A percentile compares a stretch with the other conserved stretches of the same genome.
Conservation (phyloP, 257 asterid genomes). For the Coffea canephora region DNA sequence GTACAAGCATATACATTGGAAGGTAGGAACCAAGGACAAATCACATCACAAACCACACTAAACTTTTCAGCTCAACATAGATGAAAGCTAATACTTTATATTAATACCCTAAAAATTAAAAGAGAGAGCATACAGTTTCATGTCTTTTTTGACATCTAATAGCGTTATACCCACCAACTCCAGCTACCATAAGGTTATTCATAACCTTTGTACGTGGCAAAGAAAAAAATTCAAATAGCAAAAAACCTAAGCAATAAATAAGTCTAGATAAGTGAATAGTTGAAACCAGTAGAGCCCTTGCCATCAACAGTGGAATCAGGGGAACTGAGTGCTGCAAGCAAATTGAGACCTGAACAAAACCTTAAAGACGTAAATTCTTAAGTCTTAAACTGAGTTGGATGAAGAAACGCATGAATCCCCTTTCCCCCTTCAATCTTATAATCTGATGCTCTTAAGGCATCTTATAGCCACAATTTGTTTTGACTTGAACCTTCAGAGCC, state of each 20-base stretch:
- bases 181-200: background rate
- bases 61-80: background rate
- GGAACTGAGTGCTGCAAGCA: background rate
- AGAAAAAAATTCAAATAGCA: background rate
- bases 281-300: background rate
- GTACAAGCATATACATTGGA: too few species aligned
- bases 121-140: background rate
- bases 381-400: background rate
- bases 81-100: background rate
- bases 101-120: background rate
- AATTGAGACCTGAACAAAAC: background rate
- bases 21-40: too few species aligned
- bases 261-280: background rate
- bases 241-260: too few species aligned
- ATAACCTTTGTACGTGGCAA: background rate
- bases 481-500: background rate
- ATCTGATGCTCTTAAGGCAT: too few species aligned
- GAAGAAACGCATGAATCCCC: background rate
- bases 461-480: background rate
- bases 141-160: background rate
- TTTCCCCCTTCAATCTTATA: background rate
- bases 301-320: background rate
- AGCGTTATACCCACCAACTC: background rate
- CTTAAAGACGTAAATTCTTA: background rate
- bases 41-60: too few species aligned